Evolutionary conservation across 495 filamentous ascomycete genomes (phyloP).

Genomic region (Xylaria sp.): DNA sequence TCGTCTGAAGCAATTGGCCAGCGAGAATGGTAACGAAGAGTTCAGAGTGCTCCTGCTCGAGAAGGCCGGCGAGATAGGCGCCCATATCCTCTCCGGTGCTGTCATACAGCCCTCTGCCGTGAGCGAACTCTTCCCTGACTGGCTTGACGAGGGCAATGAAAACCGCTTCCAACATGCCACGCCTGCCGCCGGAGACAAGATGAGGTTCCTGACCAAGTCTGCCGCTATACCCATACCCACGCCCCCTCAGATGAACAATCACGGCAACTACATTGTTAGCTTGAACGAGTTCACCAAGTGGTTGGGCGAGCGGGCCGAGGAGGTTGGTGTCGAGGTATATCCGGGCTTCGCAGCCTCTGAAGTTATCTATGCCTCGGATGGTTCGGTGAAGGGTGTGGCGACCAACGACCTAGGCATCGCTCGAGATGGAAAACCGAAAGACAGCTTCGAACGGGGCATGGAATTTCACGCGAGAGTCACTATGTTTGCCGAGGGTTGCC

Average conservation of each 20-base stretch:
- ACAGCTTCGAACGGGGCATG: conserved; percentile 96
- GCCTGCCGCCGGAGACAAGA: conserved; percentile 79
- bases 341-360: conserved; percentile 95
- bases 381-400: conserved; percentile 90
- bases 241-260: conserved; percentile 97
- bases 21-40: conserved; percentile 93
- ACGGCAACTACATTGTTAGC: conserved; percentile 97
- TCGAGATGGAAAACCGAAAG: conserved; percentile 82
- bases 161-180: conserved; percentile 85
- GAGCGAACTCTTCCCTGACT: conserved; percentile 91
- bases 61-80: conserved; percentile 94
- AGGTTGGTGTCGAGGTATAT: conserved; percentile 97
- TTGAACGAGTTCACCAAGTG: conserved; percentile 94
- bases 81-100: conserved; percentile 94
- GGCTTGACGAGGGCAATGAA: conserved; percentile 86
- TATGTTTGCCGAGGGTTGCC: conserved; percentile 94
- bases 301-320: conserved; percentile 93
- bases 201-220: conserved; percentile 93
- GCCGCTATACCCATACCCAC: conserved; percentile 78
- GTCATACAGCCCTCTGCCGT: conserved; percentile 91
- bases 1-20: conserved; percentile 92
- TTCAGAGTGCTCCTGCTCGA: conserved; percentile 93
- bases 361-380: conserved; percentile 84
- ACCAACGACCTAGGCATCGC: conserved; percentile 93
- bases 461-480: conserved; percentile 96